phyloP scores from a whole-genome alignment of 1,284 basidiomycete genomes.

The Cutaneotrichosporon cavernicola region DNA sequence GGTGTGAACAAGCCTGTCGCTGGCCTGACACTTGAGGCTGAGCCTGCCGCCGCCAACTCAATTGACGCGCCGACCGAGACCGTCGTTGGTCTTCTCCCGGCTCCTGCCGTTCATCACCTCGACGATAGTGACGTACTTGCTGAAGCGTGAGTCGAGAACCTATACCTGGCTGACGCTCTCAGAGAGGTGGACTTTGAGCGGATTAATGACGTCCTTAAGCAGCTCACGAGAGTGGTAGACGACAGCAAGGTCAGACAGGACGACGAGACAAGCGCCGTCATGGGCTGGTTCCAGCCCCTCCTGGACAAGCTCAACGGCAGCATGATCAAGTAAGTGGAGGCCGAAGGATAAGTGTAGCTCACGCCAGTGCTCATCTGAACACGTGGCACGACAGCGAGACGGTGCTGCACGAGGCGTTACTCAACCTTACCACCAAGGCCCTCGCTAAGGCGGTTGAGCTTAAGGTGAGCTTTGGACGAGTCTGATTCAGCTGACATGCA shows the following conservation, averaged over 20 bases:
- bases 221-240: background rate
- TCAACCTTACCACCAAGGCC: background rate
- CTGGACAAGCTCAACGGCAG: conserved; percentile 1
- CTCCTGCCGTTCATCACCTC: background rate
- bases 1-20: background rate
- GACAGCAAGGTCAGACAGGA: background rate
- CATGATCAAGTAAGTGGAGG: background rate
- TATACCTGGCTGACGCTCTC: background rate
- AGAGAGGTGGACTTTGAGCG: background rate
- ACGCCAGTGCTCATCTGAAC: conserved; percentile 1
- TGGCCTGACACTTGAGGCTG: no score
- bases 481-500: background rate
- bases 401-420: background rate
- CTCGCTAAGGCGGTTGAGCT: background rate
- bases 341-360: background rate
- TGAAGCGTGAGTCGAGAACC: background rate
- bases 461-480: background rate
- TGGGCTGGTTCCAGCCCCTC: background rate
- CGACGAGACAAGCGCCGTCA: background rate
- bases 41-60: background rate
- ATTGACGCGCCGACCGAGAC: background rate
- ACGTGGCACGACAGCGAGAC: conserved; percentile 8
- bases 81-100: background rate
- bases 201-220: background rate
- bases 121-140: background rate